A percentile compares a stretch with the other conserved stretches of the same genome.
These are phyloP conservation scores for Sclerotinia nivalis DNA, from an alignment of 2,329 filamentous ascomycete species.

Conservation along the genomic window DNA sequence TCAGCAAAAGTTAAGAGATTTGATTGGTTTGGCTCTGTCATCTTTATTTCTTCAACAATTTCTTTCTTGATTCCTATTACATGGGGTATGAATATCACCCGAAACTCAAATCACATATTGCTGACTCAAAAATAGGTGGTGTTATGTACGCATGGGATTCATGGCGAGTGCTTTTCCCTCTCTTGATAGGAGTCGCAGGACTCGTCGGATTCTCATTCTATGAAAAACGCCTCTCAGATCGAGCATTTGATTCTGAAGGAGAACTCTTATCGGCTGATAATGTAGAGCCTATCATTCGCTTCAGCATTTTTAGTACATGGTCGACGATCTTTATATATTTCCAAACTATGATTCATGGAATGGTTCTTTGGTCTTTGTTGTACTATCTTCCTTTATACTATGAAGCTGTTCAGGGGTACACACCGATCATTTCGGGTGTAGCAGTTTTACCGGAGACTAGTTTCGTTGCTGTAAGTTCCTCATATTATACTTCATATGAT, in stretches of 20 bases:
- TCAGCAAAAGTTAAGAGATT: conserved; percentile 48
- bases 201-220: conserved; percentile 56
- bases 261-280: conserved; percentile 30
- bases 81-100: conserved; percentile 46
- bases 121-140: conserved; percentile 45
- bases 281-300: conserved; percentile 44
- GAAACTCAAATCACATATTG: not conserved
- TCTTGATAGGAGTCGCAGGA: conserved; percentile 55
- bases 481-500: conserved; percentile 29
- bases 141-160: conserved; percentile 65
- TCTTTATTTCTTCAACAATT: conserved; percentile 61
- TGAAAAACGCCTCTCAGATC: conserved; percentile 44
- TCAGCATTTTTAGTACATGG: conserved; percentile 48
- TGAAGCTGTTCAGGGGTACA: conserved; percentile 54
- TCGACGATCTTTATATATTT: conserved; percentile 53
- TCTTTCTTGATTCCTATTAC: conserved; percentile 63
- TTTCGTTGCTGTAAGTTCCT: conserved; percentile 54
- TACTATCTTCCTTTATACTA: conserved; percentile 58
- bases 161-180: conserved; percentile 61
- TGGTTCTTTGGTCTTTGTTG: conserved; percentile 54
- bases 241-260: conserved; percentile 35
- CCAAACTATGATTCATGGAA: conserved; percentile 58
- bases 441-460: conserved; percentile 61
- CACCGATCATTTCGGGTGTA: conserved; percentile 55
- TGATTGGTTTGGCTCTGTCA: conserved; percentile 61